Evolutionary conservation across 192 early-diverging fungal genomes (phyloP), one percentile per base, ranked within the genome.

Genomic region (Umbelopsis isabellina): DNA sequence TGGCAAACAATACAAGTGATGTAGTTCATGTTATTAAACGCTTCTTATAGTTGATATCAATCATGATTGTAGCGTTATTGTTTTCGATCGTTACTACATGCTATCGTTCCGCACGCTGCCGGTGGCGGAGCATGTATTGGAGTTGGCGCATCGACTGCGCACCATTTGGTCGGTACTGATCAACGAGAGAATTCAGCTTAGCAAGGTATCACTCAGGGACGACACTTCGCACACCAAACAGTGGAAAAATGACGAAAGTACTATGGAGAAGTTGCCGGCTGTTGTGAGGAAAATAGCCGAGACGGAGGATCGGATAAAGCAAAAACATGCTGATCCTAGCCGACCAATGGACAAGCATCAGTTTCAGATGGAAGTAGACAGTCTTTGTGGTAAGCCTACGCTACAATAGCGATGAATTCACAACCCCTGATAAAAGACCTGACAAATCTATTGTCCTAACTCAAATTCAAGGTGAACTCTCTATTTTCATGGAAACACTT

Each of bases 21-120:
- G n/a, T 72, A 47, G 13, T 23, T 16, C 23, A 41, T 47, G 37
- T 33, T 72, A 22, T 27, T 23, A 21, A 33, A 22, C 52, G 18
- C 46, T 48, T 53, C 23, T 67, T 41, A 9, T 49, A 82, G 86
- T 91, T 50, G 89, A 91, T 64, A 82, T 88, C 23, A 81, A 84
- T 37, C 71, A 71, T 13, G 86, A 91, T 65, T 75, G 85, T n/a
- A 71, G 67, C 11, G 78, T 87, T 30, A 30, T 91, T 0, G 66
- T 91, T 10, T 74, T 90, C 5, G 89, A 91, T 70, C 79, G 81
- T 6, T 91, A 84, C 77, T 76, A 86, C 46, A 72, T 83, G 44
- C 48, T 91, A 4, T 55, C 71, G 12, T 91, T 91, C 52, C 65
- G 58, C 12, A 79, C 83, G 30, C 33, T 72, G 8, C 51, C 66